These are phyloP conservation scores for Taiwanofungus camphoratus DNA, from an alignment of 1,284 basidiomycete genomes.

Conservation along the genomic window DNA sequence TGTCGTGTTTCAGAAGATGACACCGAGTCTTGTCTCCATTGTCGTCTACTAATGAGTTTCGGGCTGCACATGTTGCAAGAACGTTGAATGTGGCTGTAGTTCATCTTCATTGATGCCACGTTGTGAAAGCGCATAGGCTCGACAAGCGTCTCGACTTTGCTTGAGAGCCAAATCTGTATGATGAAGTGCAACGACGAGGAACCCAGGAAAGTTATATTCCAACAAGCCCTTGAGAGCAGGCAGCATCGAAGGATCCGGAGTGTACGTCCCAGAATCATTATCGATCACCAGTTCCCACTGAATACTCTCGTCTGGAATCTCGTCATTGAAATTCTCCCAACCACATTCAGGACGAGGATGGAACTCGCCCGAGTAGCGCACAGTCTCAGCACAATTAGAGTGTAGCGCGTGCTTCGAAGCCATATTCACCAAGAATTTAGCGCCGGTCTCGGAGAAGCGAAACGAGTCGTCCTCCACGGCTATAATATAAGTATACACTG, in stretches of 20 bases:
- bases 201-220: slow-evolving; percentile 62
- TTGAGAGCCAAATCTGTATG: slow-evolving; percentile 51
- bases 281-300: slow-evolving; percentile 73
- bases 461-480: slow-evolving; percentile 63
- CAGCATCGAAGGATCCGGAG: slow-evolving; percentile 50
- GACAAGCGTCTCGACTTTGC: slow-evolving; percentile 55
- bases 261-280: slow-evolving; percentile 74
- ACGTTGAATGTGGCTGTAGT: slow-evolving; percentile 56
- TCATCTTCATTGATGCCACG: slow-evolving; percentile 51
- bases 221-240: slow-evolving; percentile 47
- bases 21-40: no score
- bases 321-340: slow-evolving; percentile 58
- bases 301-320: slow-evolving; percentile 43
- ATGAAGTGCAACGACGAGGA: slow-evolving; percentile 48
- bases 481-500: slow-evolving; percentile 57
- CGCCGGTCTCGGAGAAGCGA: slow-evolving; percentile 75
- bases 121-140: slow-evolving; percentile 50
- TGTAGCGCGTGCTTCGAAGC: slow-evolving; percentile 59
- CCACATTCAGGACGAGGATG: slow-evolving; percentile 68
- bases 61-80: no score
- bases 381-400: slow-evolving; percentile 37
- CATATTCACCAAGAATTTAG: slow-evolving; percentile 76
- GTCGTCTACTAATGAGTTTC: no score
- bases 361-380: slow-evolving; percentile 72
- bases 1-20: no score